Base-by-base conservation (phyloP, 805 yeast genomes). In the Zygotorulaspora florentina region DNA sequence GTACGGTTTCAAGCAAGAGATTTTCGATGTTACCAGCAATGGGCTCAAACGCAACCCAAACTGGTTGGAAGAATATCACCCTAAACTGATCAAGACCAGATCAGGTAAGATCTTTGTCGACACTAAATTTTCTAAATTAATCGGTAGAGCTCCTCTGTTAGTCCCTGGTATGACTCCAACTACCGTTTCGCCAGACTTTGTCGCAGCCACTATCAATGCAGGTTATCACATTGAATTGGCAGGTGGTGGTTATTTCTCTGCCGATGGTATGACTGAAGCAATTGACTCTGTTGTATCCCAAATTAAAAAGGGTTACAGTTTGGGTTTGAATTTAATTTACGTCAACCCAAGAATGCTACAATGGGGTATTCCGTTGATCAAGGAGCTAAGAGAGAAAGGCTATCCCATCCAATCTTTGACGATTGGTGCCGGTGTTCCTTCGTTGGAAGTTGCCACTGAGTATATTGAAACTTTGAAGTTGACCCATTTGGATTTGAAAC, bases 81-180 rank as follows among this genome's bases (percentile, higher is more conserved):
- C 99, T 52, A 85, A 78, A 61, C 81, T 93, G 62, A 81, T 79
- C 53, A 85, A 85, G 70, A 87, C 87, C 52, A 71, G 72, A 47
- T 72, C 75, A 43, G 90, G 88, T 57, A 83, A 87, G 66, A 73
- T 84, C 40, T 88, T 72, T 62, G 96, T 93, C 48, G 95, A 90
- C 68, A 93, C 99, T 58, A 90, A 89, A 71, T 89, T 91, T 71
- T 87, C 96, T 42, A 78, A 90, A 66, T 77, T 93, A 58, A 72
- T 93, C 53, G 96, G 97, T 52, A 86, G 89, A 70, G 90, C 99
- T 52, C 99, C 99, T 50, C 73, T 93, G 57, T 84, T 95, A 84
- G 93, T 93, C 57, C 96, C 99, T 31, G 99, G 99, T 74, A 93
- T 93, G 99, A 93, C 99, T 34, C 99, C 99, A 65, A 81, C 96